These are phyloP conservation scores for Lindgomyces ingoldianus DNA, from an alignment of 495 filamentous ascomycete species.

Conservation along the genomic window DNA sequence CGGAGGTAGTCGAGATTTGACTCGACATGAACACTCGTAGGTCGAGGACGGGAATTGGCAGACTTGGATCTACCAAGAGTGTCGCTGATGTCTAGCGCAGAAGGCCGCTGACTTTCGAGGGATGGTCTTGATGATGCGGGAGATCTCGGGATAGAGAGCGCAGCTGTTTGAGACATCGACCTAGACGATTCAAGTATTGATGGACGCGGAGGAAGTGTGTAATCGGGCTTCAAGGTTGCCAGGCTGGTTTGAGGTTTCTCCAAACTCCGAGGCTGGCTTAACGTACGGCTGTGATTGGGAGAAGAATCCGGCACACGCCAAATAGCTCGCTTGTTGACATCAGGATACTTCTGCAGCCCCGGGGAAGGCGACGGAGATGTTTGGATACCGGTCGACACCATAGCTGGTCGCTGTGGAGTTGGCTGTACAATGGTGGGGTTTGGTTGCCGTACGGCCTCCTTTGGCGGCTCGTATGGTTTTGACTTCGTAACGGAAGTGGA, in stretches of 20 bases:
- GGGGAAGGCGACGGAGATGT: slow-evolving; percentile 73
- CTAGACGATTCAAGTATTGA: slow-evolving; percentile 49
- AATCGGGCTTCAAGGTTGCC: slow-evolving; percentile 45
- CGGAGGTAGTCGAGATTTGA: slow-evolving; percentile 76
- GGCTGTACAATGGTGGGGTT: slow-evolving; percentile 61
- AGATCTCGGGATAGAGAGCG: slow-evolving; percentile 50
- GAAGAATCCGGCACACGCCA: slow-evolving; percentile 41
- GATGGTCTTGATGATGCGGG: slow-evolving; percentile 78
- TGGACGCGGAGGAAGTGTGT: slow-evolving; percentile 41
- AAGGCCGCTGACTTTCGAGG: slow-evolving; percentile 70
- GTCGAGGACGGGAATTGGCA: slow-evolving; percentile 63
- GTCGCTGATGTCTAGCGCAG: slow-evolving; percentile 61
- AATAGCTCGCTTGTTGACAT: slow-evolving; percentile 41
- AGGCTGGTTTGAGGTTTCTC: slow-evolving; percentile 37
- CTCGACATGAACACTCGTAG: slow-evolving; percentile 75
- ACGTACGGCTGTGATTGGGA: slow-evolving; percentile 37
- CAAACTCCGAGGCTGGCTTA: slow-evolving; percentile 42
- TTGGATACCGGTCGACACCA: slow-evolving; percentile 96
- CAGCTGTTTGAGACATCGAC: slow-evolving; percentile 55
- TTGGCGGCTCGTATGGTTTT: slow-evolving; percentile 38
- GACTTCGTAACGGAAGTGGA: slow-evolving; percentile 42
- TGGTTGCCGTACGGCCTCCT: slow-evolving; percentile 47
- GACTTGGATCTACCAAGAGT: slow-evolving; percentile 62
- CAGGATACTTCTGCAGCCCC: slow-evolving; percentile 48
- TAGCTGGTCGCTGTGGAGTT: slow-evolving; percentile 60